phyloP scores from a whole-genome alignment of 2,329 filamentous ascomycete species.

The Microascus cirrosus region DNA sequence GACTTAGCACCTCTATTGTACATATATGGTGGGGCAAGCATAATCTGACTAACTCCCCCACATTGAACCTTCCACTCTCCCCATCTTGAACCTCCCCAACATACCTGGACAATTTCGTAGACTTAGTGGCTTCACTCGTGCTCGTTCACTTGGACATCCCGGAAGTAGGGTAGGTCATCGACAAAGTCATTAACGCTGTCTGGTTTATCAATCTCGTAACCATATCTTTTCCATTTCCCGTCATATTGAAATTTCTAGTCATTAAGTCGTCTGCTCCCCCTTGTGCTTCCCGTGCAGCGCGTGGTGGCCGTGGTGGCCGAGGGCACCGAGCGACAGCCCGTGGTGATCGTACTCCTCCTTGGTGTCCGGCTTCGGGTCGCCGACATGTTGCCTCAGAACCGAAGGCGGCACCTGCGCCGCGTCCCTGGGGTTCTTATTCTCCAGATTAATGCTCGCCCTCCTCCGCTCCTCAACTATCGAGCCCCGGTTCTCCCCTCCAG shows the following conservation, averaged over 20 bases:
- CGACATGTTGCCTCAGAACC: conserved; percentile 33
- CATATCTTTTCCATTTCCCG: background rate
- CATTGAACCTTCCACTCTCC: no score
- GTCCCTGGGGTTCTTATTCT: conserved; percentile 36
- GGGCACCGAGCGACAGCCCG: background rate
- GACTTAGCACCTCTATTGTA: no score
- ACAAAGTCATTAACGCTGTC: background rate
- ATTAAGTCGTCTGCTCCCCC: background rate
- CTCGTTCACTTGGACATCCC: background rate
- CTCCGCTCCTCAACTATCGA: conserved; percentile 4
- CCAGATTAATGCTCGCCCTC: background rate
- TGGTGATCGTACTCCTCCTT: background rate
- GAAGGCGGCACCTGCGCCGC: conserved; percentile 48
- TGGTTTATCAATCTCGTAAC: background rate
- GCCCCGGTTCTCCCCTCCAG: background rate
- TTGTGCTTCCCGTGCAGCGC: background rate
- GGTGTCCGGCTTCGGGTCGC: conserved; percentile 20
- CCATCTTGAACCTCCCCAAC: no score
- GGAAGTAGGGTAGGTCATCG: no score
- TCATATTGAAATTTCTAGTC: background rate
- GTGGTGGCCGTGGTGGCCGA: background rate
- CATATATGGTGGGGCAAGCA: no score
- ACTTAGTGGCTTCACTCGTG: background rate
- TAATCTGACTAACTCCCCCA: no score
- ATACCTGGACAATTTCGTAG: no score